Percentiles rank a stretch among this genome's conserved stretches.
Evolutionary conservation across 1,284 basidiomycete genomes (phyloP).

Genomic region (Ustilago bromivora): DNA sequence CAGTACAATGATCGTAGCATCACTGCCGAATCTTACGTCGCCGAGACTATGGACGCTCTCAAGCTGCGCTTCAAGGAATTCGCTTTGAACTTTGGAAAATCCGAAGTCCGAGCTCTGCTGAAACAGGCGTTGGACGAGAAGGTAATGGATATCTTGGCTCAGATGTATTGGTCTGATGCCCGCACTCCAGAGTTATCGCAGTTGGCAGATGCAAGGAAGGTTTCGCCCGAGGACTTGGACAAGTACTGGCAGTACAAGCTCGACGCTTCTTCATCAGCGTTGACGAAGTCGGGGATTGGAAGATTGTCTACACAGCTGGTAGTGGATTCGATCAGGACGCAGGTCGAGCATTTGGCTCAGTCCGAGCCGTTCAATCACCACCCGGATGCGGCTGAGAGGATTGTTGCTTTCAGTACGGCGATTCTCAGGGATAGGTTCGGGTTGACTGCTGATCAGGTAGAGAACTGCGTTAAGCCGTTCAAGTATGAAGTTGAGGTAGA

Average conservation of each 20-base stretch:
- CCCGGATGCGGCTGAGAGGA: conserved; percentile 84
- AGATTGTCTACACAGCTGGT: conserved; percentile 93
- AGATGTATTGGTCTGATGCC: conserved; percentile 95
- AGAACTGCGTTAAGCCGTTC: conserved; percentile 99
- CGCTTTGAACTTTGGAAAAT: conserved; percentile 86
- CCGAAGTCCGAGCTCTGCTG: conserved; percentile 86
- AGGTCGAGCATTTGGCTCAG: conserved; percentile 86
- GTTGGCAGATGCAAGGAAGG: conserved; percentile 79
- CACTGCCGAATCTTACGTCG: conserved; percentile 95
- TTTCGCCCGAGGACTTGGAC: conserved; percentile 80
- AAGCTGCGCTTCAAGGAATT: conserved; percentile 91
- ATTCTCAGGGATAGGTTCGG: conserved; percentile 92
- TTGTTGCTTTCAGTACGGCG: conserved; percentile 89
- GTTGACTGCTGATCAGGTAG: conserved; percentile 95
- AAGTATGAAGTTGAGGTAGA: conserved; percentile 90
- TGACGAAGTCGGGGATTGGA: conserved; percentile 97
- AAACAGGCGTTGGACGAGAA: conserved; percentile 94
- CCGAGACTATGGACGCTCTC: conserved; percentile 92
- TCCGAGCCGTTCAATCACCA: conserved; percentile 93
- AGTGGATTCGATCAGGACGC: conserved; percentile 87
- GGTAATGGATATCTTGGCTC: conserved; percentile 95
- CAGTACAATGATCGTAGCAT: conserved; percentile 98
- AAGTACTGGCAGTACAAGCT: conserved; percentile 96
- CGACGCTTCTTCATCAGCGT: conserved; percentile 86
- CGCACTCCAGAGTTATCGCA: conserved; percentile 80